Base-by-base conservation (phyloP, 768 basidiomycete genomes). In the Tephrocybe rancida region DNA sequence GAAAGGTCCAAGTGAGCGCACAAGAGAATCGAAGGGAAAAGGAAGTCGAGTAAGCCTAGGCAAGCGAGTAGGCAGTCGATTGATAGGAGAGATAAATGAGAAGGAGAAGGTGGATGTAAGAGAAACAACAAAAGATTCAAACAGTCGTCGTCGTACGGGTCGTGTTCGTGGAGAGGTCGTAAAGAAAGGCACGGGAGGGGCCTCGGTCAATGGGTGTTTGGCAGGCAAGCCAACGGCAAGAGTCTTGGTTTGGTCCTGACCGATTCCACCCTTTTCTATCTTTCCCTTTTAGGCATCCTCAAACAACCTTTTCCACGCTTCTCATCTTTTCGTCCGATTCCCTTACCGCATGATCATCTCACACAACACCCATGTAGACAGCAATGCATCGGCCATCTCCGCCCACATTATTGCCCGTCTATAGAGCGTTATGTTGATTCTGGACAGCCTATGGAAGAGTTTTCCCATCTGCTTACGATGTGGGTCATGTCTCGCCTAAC, bases 81-180 rank as follows among this genome's bases (percentile, higher is more conserved):
- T 61, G 66, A 70, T 64, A 67, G 65, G 64, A 65, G 62, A 56
- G 62, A 60, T 67, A 60, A 69, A 62, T 60, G 61, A 55, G 59
- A 61, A 56, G 60, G 39, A 58, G 49, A 58, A 58, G 38, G 56
- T 48, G 50, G 51, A 67, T 70, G 66, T 71, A 73, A 67, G 72
- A 73, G 71, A 72, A 71, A 76, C 70, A 71, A 68, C 64, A 72
- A 71, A 69, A 72, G 67, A 71, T 61, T 56, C 49, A 60, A 58
- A 49, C 54, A 46, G 56, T 54, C 54, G 75, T 74, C 69, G 86
- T 87, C 86, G 86, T 87, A 75, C 76, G 78, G 69, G 67, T n/a
- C n/a, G n/a, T n/a, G n/a, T 63, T 64, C 64, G 66, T 67, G 67
- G 70, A 76, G 60, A 72, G 75, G 80, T 84, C 82, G 83, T 84